Conservation (phyloP, 805 yeast genomes). For the Schwanniomyces sp. region DNA sequence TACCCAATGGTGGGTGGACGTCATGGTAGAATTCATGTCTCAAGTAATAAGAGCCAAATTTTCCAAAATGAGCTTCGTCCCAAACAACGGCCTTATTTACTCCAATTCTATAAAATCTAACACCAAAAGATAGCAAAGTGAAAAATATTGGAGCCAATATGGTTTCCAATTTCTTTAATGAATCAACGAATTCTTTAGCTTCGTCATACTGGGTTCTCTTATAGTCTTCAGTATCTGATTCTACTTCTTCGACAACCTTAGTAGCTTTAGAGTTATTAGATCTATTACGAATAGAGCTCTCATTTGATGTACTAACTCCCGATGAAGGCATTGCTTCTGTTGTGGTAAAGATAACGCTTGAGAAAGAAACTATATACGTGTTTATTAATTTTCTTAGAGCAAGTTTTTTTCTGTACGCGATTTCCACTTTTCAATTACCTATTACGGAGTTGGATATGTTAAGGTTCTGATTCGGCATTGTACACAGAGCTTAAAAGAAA, state of each 20-base stretch:
- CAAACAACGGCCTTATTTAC: slow-evolving; percentile 64
- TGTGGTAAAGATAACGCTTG: background rate
- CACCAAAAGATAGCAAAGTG: slow-evolving; percentile 66
- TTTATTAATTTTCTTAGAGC: background rate
- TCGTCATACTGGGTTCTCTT: slow-evolving; percentile 24
- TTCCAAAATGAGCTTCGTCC: slow-evolving; percentile 93
- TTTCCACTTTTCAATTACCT: background rate
- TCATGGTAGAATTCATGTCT: slow-evolving; percentile 81
- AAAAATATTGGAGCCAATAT: slow-evolving; percentile 59
- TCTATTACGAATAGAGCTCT: slow-evolving; percentile 19
- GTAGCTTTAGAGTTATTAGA: slow-evolving; percentile 3
- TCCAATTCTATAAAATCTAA: slow-evolving; percentile 61
- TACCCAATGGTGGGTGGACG: slow-evolving; percentile 87
- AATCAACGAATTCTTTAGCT: slow-evolving; percentile 25
- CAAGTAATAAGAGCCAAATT: slow-evolving; percentile 78
- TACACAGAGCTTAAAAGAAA: slow-evolving; percentile 9
- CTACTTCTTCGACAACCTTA: slow-evolving; percentile 5
- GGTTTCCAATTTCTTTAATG: slow-evolving; percentile 32
- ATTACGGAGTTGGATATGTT: background rate
- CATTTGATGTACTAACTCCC: slow-evolving; percentile 15
- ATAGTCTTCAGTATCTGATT: slow-evolving; percentile 11
- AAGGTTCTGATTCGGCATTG: background rate
- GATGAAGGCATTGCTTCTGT: slow-evolving; percentile 20
- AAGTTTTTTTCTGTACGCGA: slow-evolving; percentile 1
- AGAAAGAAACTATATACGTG: background rate